Evolutionary conservation across 768 basidiomycete genomes (phyloP).

Genomic region (Naganishia kalamii): DNA sequence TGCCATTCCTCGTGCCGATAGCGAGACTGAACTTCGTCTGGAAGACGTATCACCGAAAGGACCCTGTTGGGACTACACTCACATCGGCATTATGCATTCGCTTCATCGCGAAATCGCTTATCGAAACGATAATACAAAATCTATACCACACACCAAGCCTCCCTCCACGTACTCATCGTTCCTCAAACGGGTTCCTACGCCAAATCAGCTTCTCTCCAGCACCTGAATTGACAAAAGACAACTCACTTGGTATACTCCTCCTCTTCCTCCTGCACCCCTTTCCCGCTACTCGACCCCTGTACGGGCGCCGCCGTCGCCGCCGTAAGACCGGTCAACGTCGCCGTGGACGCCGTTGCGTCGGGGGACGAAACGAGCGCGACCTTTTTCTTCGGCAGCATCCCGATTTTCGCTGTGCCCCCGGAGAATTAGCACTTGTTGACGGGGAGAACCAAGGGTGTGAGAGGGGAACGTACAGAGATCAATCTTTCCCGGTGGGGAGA

Average conservation of each 20-base stretch:
- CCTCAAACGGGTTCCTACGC: slow-evolving; percentile 23
- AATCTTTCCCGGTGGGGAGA: slow-evolving; percentile 18
- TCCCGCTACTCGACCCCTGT: slow-evolving; percentile 16
- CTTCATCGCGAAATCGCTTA: too few relatives aligned
- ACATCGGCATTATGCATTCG: too few relatives aligned
- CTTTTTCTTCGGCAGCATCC: slow-evolving; percentile 44
- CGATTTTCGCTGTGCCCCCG: slow-evolving; percentile 39
- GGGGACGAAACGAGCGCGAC: slow-evolving; percentile 43
- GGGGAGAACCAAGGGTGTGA: neutral
- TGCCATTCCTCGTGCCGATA: too few relatives aligned
- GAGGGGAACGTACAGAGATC: slow-evolving; percentile 20
- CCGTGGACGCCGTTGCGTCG: slow-evolving; percentile 23
- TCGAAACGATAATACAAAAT: too few relatives aligned
- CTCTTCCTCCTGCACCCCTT: slow-evolving; percentile 41
- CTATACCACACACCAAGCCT: too few relatives aligned
- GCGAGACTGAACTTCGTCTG: too few relatives aligned
- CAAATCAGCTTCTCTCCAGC: neutral
- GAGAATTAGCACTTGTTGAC: neutral
- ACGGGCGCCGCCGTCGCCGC: slow-evolving; percentile 15
- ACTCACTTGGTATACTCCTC: slow-evolving; percentile 46
- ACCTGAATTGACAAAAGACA: neutral
- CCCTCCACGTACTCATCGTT: too few relatives aligned
- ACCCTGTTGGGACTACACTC: too few relatives aligned
- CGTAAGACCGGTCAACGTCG: slow-evolving; percentile 12
- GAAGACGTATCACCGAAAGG: too few relatives aligned